phyloP scores from a whole-genome alignment of 768 basidiomycete species.

The Lactarius deliciosus region DNA sequence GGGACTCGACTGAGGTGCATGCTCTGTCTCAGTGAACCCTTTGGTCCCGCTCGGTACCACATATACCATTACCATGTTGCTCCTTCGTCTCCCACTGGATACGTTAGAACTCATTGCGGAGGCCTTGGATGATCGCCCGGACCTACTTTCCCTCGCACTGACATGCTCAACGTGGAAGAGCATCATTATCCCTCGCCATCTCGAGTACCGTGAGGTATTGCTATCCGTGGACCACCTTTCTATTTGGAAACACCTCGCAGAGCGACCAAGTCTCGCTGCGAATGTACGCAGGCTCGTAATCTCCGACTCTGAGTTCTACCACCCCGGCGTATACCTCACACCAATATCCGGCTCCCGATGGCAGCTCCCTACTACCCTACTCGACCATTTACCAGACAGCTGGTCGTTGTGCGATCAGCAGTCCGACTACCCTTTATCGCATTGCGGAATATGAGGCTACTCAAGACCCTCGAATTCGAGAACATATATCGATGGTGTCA shows the following conservation, averaged over 20 bases:
- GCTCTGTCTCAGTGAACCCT: neutral
- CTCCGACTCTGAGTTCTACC: slow-evolving; percentile 14
- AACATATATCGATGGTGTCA: slow-evolving; percentile 19
- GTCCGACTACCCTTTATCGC: slow-evolving; percentile 15
- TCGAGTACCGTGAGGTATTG: slow-evolving; percentile 25
- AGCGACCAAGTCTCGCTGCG: slow-evolving; percentile 22
- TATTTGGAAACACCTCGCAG: slow-evolving; percentile 25
- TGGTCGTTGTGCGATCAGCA: neutral
- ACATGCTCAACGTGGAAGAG: slow-evolving; percentile 20
- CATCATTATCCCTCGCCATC: slow-evolving; percentile 26
- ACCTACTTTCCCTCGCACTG: slow-evolving; percentile 23
- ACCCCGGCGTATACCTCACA: slow-evolving; percentile 3
- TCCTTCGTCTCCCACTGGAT: slow-evolving; percentile 20
- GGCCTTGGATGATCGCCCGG: slow-evolving; percentile 16
- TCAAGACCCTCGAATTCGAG: slow-evolving; percentile 23
- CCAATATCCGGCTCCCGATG: slow-evolving; percentile 5
- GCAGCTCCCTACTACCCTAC: slow-evolving; percentile 16
- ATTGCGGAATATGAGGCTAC: slow-evolving; percentile 21
- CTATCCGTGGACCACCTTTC: slow-evolving; percentile 17
- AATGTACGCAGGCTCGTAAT: slow-evolving; percentile 25
- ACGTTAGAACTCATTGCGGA: slow-evolving; percentile 17
- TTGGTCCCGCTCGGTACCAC: neutral
- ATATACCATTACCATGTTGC: neutral
- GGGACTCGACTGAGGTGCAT: slow-evolving; percentile 3
- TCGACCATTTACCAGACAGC: neutral